phyloP scores from a whole-genome alignment of 1,139 yeast genomes.

The Kodamaea plutei region DNA sequence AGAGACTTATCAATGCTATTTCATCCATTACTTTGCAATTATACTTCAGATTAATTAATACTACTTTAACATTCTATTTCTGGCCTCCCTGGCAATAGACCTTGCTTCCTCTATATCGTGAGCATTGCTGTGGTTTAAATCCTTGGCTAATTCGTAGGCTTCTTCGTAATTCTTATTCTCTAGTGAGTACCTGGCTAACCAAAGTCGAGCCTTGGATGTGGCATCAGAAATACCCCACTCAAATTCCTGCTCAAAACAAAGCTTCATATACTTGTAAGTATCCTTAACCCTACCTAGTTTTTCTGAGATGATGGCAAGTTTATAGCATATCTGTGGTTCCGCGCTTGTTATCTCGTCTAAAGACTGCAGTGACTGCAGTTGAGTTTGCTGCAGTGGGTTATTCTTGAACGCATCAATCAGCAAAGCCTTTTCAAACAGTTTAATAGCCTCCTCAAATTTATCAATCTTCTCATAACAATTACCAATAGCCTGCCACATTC shows the following conservation, averaged over 20 bases:
- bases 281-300: slow-evolving; percentile 47
- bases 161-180: slow-evolving; percentile 53
- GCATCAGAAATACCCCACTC: slow-evolving; percentile 73
- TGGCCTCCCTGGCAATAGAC: slow-evolving; percentile 71
- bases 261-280: slow-evolving; percentile 64
- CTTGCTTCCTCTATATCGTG: slow-evolving; percentile 90
- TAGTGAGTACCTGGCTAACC: slow-evolving; percentile 78
- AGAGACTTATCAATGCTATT: too few relatives aligned
- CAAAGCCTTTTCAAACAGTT: slow-evolving; percentile 51
- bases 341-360: slow-evolving; percentile 14
- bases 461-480: slow-evolving; percentile 82
- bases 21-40: too few relatives aligned
- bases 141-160: slow-evolving; percentile 74
- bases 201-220: slow-evolving; percentile 75
- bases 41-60: too few relatives aligned
- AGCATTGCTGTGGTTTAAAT: slow-evolving; percentile 71
- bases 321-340: slow-evolving; percentile 55
- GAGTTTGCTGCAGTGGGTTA: slow-evolving; percentile 1
- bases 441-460: slow-evolving; percentile 61
- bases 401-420: slow-evolving; percentile 38
- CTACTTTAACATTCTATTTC: slow-evolving; percentile 34
- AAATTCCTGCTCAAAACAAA: slow-evolving; percentile 65
- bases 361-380: slow-evolving; percentile 1
- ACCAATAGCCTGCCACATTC: slow-evolving; percentile 97
- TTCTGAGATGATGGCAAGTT: slow-evolving; percentile 68